These are phyloP conservation scores for Pyrenula massariospora DNA, from an alignment of 495 filamentous ascomycete species.

Conservation along the genomic window DNA sequence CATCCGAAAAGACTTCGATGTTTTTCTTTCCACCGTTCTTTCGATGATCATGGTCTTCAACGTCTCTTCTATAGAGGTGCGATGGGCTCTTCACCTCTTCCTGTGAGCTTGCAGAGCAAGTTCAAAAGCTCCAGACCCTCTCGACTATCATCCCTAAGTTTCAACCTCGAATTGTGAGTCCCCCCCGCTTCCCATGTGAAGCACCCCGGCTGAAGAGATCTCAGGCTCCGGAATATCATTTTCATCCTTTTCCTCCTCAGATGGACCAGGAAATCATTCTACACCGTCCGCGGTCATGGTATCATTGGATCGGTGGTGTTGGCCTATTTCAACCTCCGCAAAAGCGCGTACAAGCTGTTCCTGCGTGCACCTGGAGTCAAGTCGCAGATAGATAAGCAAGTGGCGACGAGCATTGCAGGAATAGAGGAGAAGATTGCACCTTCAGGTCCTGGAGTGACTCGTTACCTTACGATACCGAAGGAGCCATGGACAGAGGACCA, in stretches of 20 bases:
- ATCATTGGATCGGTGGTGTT: constrained; percentile 66
- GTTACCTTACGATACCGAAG: constrained; percentile 68
- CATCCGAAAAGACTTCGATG: too few relatives aligned
- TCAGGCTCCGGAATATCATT: constrained; percentile 72
- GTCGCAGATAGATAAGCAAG: constrained; percentile 67
- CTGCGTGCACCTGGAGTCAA: constrained; percentile 75
- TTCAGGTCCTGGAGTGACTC: constrained; percentile 54
- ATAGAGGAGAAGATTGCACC: constrained; percentile 74
- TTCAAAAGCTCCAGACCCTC: background rate
- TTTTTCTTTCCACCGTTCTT: too few relatives aligned
- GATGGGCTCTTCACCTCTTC: constrained; percentile 1
- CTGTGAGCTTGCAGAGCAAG: background rate
- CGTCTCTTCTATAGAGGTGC: too few relatives aligned
- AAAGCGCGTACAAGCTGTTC: constrained; percentile 74
- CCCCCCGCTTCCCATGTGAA: background rate
- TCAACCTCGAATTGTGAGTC: background rate
- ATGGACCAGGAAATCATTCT: constrained; percentile 68
- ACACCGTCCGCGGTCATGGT: constrained; percentile 81
- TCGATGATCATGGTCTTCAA: too few relatives aligned
- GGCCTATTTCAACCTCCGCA: constrained; percentile 54
- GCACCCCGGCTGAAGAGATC: background rate
- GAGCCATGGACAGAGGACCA: constrained; percentile 76
- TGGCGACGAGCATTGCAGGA: constrained; percentile 54
- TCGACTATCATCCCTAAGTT: background rate
- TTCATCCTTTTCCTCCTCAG: constrained; percentile 85